phyloP scores from a whole-genome alignment of 495 filamentous ascomycete species.

The Hyaloscypha bicolor region DNA sequence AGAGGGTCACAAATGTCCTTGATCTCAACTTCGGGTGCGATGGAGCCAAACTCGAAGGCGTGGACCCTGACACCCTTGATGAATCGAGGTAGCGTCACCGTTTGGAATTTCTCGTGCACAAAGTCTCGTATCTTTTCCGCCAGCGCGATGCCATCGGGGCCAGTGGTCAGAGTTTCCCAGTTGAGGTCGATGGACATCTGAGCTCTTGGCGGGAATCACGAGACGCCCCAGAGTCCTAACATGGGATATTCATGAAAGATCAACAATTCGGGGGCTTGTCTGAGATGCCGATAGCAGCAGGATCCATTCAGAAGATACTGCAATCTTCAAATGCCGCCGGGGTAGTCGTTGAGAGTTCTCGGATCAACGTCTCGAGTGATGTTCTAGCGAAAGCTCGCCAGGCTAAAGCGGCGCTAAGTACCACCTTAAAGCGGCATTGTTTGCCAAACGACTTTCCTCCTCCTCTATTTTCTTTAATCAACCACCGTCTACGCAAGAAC shows the following conservation, averaged over 20 bases:
- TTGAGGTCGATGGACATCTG: constrained; percentile 95
- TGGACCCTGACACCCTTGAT: constrained; percentile 95
- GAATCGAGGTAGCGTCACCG: constrained; percentile 86
- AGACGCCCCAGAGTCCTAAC: neutral
- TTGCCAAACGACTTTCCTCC: neutral
- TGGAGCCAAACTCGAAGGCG: constrained; percentile 86
- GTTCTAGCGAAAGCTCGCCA: neutral
- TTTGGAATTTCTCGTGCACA: constrained; percentile 93
- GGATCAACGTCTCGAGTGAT: neutral
- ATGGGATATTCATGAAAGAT: neutral
- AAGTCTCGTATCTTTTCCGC: constrained; percentile 88
- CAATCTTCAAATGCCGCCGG: neutral
- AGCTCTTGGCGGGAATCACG: neutral
- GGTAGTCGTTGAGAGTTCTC: neutral
- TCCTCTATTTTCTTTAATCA: neutral
- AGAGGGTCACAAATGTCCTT: constrained; percentile 97
- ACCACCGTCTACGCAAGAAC: neutral
- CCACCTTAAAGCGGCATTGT: neutral
- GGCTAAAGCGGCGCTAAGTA: neutral
- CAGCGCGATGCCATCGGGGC: constrained; percentile 79
- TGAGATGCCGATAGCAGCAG: neutral
- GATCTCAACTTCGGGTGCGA: constrained; percentile 82
- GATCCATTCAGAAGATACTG: neutral
- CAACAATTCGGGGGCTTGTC: neutral
- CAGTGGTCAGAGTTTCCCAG: constrained; percentile 90